Percentiles rank a stretch among this genome's conserved stretches.
phyloP scores from a whole-genome alignment of 257 asterid genomes.

The Salvia splendens region DNA sequence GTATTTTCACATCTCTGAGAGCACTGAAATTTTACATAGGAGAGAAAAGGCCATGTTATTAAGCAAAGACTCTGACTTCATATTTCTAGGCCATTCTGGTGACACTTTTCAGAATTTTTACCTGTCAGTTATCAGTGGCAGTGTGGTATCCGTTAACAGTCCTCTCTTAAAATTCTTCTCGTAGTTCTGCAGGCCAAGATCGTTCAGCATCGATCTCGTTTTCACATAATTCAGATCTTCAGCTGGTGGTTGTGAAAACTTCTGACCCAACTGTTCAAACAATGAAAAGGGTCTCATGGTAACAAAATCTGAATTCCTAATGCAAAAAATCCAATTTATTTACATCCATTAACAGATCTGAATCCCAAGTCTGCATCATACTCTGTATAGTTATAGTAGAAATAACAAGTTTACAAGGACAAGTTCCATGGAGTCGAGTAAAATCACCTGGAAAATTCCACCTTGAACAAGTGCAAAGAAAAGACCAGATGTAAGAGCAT shows the following conservation, averaged over 20 bases:
- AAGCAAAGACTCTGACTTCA: background rate
- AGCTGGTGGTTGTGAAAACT: slow-evolving; percentile 72
- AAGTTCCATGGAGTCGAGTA: slow-evolving; percentile 7
- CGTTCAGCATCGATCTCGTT: slow-evolving; percentile 59
- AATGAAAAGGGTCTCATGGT: slow-evolving; percentile 13
- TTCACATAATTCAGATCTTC: slow-evolving; percentile 65
- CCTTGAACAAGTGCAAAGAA: slow-evolving; percentile 92
- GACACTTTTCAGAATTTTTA: slow-evolving; percentile 21
- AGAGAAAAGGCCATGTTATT: background rate
- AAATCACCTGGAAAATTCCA: slow-evolving; percentile 77
- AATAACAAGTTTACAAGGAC: background rate
- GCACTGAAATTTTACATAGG: slow-evolving; percentile 49
- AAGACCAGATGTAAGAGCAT: slow-evolving; percentile 75
- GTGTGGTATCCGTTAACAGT: slow-evolving; percentile 68
- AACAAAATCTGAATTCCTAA: background rate
- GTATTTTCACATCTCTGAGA: slow-evolving; percentile 83
- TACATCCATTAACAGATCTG: too few relatives aligned
- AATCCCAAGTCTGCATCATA: background rate
- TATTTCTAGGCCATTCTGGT: background rate
- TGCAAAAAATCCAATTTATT: background rate
- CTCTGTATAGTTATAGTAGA: background rate
- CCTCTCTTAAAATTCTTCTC: slow-evolving; percentile 93
- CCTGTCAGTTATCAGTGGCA: slow-evolving; percentile 82
- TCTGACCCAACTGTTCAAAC: slow-evolving; percentile 67
- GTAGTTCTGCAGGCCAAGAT: slow-evolving; percentile 79